A percentile compares a stretch with the other conserved stretches of the same genome.
Evolutionary conservation across 306 rosid species (phyloP).

Genomic region (Ormosia emarginata): DNA sequence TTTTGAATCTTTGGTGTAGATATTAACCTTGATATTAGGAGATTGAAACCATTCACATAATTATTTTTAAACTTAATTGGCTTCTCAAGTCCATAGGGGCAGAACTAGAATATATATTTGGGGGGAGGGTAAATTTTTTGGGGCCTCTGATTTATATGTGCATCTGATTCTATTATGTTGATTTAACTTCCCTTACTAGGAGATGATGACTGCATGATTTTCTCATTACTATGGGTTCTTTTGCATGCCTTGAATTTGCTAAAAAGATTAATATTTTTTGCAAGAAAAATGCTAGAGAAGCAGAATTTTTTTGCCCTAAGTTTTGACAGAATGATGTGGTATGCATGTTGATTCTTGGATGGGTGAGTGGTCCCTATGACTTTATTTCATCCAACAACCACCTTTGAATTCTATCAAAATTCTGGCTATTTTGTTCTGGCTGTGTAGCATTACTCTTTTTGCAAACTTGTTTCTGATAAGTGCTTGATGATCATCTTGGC

Average conservation of each 20-base stretch:
- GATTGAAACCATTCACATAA: slow-evolving; percentile 8
- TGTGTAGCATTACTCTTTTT: neutral
- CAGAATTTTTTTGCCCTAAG: too few relatives aligned
- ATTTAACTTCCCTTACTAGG: neutral
- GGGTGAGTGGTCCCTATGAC: too few relatives aligned
- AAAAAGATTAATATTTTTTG: neutral
- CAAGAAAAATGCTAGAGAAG: too few relatives aligned
- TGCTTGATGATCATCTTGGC: neutral
- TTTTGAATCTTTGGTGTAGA: neutral
- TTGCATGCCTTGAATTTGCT: neutral
- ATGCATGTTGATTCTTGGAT: too few relatives aligned
- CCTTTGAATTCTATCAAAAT: too few relatives aligned
- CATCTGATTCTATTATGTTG: too few relatives aligned
- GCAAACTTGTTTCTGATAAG: neutral
- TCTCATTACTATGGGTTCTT: neutral
- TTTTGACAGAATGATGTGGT: too few relatives aligned
- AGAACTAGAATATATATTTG: neutral
- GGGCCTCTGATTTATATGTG: neutral
- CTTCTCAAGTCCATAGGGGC: slow-evolving; percentile 7
- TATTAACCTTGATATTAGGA: slow-evolving; percentile 1
- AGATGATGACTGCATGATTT: neutral
- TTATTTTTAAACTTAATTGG: neutral
- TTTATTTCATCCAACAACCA: too few relatives aligned
- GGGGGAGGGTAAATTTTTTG: neutral
- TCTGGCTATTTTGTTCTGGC: too few relatives aligned